Conservation (phyloP, 2,329 filamentous ascomycete genomes). For the Trichoderma brevicompactum region DNA sequence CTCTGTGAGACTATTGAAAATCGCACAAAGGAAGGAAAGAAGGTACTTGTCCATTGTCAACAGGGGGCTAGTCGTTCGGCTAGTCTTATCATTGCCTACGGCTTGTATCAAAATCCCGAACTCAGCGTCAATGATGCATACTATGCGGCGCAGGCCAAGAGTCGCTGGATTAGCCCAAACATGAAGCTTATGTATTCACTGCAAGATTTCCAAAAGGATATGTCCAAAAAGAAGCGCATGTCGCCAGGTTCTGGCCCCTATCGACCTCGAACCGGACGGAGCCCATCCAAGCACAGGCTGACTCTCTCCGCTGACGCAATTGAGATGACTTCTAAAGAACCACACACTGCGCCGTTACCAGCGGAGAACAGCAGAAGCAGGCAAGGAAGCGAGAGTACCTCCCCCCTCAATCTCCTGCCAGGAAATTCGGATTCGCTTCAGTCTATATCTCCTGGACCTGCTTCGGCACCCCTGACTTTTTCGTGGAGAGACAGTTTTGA, state of each 20-base stretch:
- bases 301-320: conserved; percentile 65
- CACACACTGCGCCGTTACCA: conserved; percentile 64
- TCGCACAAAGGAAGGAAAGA: conserved; percentile 72
- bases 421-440: conserved; percentile 42
- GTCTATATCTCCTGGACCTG: conserved; percentile 64
- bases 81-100: conserved; percentile 84
- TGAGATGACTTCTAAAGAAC: conserved; percentile 57
- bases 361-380: conserved; percentile 54
- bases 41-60: conserved; percentile 81
- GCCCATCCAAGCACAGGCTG: conserved; percentile 63
- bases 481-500: conserved; percentile 59
- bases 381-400: conserved; percentile 43
- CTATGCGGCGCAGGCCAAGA: conserved; percentile 77
- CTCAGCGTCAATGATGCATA: conserved; percentile 83
- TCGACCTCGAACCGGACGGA: conserved; percentile 56
- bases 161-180: conserved; percentile 87
- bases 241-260: conserved; percentile 50
- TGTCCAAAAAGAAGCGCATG: conserved; percentile 57
- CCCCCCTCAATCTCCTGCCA: neutral
- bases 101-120: conserved; percentile 76
- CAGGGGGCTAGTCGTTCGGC: conserved; percentile 85
- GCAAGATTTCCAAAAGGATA: conserved; percentile 75
- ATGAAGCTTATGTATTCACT: conserved; percentile 92
- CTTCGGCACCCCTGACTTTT: conserved; percentile 67
- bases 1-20: conserved; percentile 78